phyloP scores from a whole-genome alignment of 805 yeast genomes.

The Starmerella bombi region DNA sequence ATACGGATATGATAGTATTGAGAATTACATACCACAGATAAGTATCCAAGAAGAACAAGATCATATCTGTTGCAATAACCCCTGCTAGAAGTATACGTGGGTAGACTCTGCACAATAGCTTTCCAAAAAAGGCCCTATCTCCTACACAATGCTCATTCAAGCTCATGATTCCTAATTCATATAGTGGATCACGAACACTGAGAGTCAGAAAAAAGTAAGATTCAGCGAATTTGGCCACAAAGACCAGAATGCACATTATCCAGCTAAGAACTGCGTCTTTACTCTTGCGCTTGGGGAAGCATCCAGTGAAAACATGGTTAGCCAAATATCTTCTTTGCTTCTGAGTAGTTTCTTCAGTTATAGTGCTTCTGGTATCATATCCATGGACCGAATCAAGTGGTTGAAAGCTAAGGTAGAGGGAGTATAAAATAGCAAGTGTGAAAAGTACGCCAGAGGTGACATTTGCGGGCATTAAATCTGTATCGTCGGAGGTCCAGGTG shows the following conservation, averaged over 20 bases:
- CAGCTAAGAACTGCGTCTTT: slow-evolving; percentile 48
- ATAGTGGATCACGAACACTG: slow-evolving; percentile 57
- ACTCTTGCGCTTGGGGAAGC: slow-evolving; percentile 41
- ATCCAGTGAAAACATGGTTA: slow-evolving; percentile 45
- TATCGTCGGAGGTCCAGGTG: slow-evolving; percentile 11
- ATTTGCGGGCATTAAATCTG: slow-evolving; percentile 13
- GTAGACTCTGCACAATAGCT: slow-evolving; percentile 41
- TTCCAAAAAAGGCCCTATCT: slow-evolving; percentile 40
- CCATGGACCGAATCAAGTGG: slow-evolving; percentile 50
- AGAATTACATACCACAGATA: slow-evolving; percentile 77
- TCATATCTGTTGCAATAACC: slow-evolving; percentile 47
- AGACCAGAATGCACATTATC: slow-evolving; percentile 57
- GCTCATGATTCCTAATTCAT: slow-evolving; percentile 49
- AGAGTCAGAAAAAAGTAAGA: slow-evolving; percentile 67
- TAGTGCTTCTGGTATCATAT: neutral
- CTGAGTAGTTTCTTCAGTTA: slow-evolving; percentile 1
- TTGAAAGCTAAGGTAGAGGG: slow-evolving; percentile 44
- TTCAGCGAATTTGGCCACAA: slow-evolving; percentile 55
- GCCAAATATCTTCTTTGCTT: slow-evolving; percentile 32
- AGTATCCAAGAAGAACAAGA: slow-evolving; percentile 65
- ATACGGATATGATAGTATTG: slow-evolving; percentile 60
- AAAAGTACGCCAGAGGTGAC: slow-evolving; percentile 44
- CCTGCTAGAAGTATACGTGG: slow-evolving; percentile 43
- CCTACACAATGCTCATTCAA: slow-evolving; percentile 46
- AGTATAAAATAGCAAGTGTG: slow-evolving; percentile 39